Conservation (phyloP, 2,329 filamentous ascomycete genomes). For the Diaporthe ampelina region DNA sequence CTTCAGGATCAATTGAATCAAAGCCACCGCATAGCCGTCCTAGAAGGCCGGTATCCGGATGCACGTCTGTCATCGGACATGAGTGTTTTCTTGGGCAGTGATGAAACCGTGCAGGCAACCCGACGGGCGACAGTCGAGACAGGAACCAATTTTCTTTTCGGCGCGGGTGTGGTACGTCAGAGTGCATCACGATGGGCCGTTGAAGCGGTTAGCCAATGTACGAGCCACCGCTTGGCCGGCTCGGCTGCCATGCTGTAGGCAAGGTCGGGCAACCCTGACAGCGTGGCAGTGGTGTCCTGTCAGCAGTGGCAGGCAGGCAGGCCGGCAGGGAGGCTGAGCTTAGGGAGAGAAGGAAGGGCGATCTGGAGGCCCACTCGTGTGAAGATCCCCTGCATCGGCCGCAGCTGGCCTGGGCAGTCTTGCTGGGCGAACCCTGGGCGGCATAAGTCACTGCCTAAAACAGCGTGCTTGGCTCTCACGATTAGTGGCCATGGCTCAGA, state of each 20-base stretch:
- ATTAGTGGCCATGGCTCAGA: slow-evolving; percentile 6
- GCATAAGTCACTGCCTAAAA: slow-evolving; percentile 18
- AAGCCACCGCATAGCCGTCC: neutral
- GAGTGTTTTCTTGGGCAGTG: neutral
- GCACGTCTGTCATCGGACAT: neutral
- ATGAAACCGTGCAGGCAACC: slow-evolving; percentile 19
- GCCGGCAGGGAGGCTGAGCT: too few relatives aligned
- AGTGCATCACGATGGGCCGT: neutral
- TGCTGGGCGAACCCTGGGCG: neutral
- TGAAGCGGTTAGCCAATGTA: neutral
- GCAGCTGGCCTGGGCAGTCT: neutral
- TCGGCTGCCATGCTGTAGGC: neutral
- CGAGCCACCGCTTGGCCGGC: slow-evolving; percentile 24
- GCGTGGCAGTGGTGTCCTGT: slow-evolving; percentile 1
- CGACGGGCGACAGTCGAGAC: neutral
- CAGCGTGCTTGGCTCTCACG: neutral
- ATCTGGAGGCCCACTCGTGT: neutral
- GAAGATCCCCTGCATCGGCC: neutral
- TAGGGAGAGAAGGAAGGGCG: neutral
- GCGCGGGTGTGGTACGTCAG: neutral
- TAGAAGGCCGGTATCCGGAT: neutral
- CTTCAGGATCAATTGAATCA: slow-evolving; percentile 27
- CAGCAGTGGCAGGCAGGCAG: too few relatives aligned
- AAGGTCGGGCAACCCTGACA: too few relatives aligned
- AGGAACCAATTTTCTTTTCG: neutral